Percentiles rank a stretch among this genome's conserved stretches.
These are phyloP conservation scores for Teratosphaeriaceae sp. DNA, from an alignment of 2,329 filamentous ascomycete species.

Conservation along the genomic window DNA sequence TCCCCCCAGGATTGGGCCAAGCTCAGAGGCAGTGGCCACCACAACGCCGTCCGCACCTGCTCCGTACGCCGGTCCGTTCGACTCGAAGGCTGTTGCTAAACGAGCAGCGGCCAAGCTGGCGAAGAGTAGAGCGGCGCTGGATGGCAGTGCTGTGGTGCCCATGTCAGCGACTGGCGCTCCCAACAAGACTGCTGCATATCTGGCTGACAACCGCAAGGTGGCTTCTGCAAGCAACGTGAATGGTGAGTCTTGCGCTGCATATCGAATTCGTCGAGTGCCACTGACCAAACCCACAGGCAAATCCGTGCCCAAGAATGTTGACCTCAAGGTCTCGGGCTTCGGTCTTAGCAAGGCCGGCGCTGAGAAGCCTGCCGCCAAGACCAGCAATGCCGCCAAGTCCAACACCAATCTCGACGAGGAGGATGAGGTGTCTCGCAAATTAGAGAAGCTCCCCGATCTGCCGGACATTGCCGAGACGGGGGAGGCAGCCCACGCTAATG, in stretches of 20 bases:
- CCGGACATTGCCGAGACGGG: constrained; percentile 49
- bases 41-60: constrained; percentile 35
- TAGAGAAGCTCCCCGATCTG: constrained; percentile 78
- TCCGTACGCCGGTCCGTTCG: constrained; percentile 71
- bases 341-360: constrained; percentile 64
- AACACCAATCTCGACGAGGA: constrained; percentile 85
- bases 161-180: constrained; percentile 25
- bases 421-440: constrained; percentile 75
- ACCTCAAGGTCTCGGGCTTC: constrained; percentile 72
- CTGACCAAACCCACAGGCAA: constrained; percentile 21
- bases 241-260: constrained; percentile 25
- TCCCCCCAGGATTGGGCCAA: not conserved
- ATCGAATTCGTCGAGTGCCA: not conserved
- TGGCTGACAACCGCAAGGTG: constrained; percentile 32
- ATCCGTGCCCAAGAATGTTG: constrained; percentile 5
- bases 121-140: constrained; percentile 42
- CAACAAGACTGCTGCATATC: constrained; percentile 8
- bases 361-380: constrained; percentile 52
- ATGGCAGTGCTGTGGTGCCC: constrained; percentile 47
- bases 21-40: not conserved
- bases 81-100: constrained; percentile 79
- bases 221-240: constrained; percentile 33
- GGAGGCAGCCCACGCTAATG: constrained; percentile 48
- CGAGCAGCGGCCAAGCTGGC: constrained; percentile 59
- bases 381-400: constrained; percentile 53